Percentiles rank a stretch among this genome's conserved stretches.
These are phyloP conservation scores for Cyanidium caldarium DNA, from an alignment of 23 red algal species.

Conservation along the genomic window DNA sequence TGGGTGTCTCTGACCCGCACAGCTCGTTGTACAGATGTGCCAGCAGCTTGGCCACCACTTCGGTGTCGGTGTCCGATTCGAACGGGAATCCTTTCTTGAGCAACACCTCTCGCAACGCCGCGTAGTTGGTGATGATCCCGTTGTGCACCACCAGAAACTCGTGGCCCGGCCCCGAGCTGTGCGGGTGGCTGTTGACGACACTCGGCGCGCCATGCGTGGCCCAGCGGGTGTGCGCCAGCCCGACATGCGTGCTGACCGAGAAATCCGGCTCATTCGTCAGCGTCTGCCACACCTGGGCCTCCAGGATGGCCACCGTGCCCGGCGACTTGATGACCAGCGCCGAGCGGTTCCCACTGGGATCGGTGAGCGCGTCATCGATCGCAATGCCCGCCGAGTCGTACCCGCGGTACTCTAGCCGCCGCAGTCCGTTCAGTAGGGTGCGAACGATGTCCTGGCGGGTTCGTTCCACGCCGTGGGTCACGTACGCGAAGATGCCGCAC, in stretches of 20 bases:
- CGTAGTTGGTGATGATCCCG: slow-evolving; percentile 94
- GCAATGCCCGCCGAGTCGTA: slow-evolving; percentile 86
- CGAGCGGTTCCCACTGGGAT: background rate
- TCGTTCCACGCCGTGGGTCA: slow-evolving; percentile 28
- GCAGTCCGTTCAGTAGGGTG: slow-evolving; percentile 54
- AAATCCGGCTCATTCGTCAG: background rate
- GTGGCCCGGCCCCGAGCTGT: slow-evolving; percentile 32
- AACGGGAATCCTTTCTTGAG: slow-evolving; percentile 31
- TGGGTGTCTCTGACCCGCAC: no score
- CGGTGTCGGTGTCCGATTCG: slow-evolving; percentile 82
- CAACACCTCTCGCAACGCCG: slow-evolving; percentile 59
- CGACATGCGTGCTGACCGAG: slow-evolving; percentile 32
- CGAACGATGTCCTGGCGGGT: slow-evolving; percentile 22
- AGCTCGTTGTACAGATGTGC: slow-evolving; percentile 70
- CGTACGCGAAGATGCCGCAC: slow-evolving; percentile 97
- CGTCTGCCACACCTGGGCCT: slow-evolving; percentile 5
- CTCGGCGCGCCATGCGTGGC: slow-evolving; percentile 80
- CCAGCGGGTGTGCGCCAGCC: slow-evolving; percentile 94
- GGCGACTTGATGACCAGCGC: slow-evolving; percentile 54
- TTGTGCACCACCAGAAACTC: slow-evolving; percentile 98
- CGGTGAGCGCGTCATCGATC: slow-evolving; percentile 29
- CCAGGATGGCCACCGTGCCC: slow-evolving; percentile 47
- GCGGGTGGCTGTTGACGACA: slow-evolving; percentile 69
- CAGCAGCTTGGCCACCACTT: slow-evolving; percentile 72
- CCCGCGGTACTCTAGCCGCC: slow-evolving; percentile 90